Evolutionary conservation across 495 filamentous ascomycete genomes (phyloP).

Genomic region (Aspergillus affinis): DNA sequence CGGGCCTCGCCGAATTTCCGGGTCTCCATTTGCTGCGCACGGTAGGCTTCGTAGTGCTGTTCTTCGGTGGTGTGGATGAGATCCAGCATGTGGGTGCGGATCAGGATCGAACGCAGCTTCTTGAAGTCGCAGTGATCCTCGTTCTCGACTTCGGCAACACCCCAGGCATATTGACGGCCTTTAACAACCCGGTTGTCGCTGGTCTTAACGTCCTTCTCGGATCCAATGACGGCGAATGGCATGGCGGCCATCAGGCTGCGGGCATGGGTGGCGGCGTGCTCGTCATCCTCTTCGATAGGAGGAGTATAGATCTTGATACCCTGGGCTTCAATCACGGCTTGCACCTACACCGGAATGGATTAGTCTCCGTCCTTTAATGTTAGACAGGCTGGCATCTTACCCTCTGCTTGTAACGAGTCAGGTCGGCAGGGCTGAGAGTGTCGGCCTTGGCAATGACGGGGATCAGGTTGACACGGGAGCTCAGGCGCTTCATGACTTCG

Average conservation of each 20-base stretch:
- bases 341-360: slow-evolving; percentile 60
- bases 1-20: slow-evolving; percentile 98
- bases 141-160: slow-evolving; percentile 98
- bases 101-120: slow-evolving; percentile 97
- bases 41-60: slow-evolving; percentile 98
- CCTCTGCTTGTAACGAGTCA: slow-evolving; percentile 89
- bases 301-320: slow-evolving; percentile 99
- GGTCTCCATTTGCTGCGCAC: slow-evolving; percentile 99
- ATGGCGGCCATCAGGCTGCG: slow-evolving; percentile 92
- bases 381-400: slow-evolving; percentile 49
- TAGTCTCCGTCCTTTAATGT: background rate
- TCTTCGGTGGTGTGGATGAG: slow-evolving; percentile 99
- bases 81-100: slow-evolving; percentile 99
- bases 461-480: slow-evolving; percentile 96
- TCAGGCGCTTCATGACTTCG: slow-evolving; percentile 98
- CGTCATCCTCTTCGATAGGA: slow-evolving; percentile 95
- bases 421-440: slow-evolving; percentile 87
- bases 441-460: slow-evolving; percentile 98
- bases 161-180: slow-evolving; percentile 98
- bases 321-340: slow-evolving; percentile 93
- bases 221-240: slow-evolving; percentile 98
- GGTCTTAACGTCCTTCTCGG: slow-evolving; percentile 98
- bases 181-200: slow-evolving; percentile 93
- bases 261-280: slow-evolving; percentile 89
- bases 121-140: slow-evolving; percentile 99